These are phyloP conservation scores for Candida andamanensis DNA, from an alignment of 805 yeast genomes.

Conservation along the genomic window DNA sequence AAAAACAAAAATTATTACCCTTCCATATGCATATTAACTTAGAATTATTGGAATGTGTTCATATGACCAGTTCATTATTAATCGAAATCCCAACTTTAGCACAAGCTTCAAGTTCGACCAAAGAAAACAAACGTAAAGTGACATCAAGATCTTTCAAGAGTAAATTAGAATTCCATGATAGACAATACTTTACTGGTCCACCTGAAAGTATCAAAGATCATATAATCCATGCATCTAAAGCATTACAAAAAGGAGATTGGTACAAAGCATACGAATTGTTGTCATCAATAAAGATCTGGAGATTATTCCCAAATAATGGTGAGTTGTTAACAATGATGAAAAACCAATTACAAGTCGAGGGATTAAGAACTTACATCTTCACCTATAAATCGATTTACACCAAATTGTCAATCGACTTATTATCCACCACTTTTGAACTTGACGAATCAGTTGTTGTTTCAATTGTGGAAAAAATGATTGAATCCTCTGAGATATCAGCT, in stretches of 20 bases:
- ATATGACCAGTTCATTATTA: conserved; percentile 82
- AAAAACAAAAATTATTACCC: conserved; percentile 81
- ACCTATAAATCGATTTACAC: conserved; percentile 73
- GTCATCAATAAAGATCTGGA: conserved; percentile 80
- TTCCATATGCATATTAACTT: conserved; percentile 97
- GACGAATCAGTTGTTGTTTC: conserved; percentile 51
- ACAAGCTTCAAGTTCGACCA: conserved; percentile 53
- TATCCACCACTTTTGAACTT: conserved; percentile 65
- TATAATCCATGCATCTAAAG: conserved; percentile 86
- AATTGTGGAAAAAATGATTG: conserved; percentile 69
- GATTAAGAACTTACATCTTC: conserved; percentile 88
- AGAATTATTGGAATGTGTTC: conserved; percentile 91
- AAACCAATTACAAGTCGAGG: conserved; percentile 79
- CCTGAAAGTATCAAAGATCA: conserved; percentile 95
- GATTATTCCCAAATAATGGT: conserved; percentile 65
- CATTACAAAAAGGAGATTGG: conserved; percentile 90
- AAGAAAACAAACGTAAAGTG: conserved; percentile 52
- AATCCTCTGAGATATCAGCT: conserved; percentile 72
- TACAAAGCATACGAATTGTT: conserved; percentile 65
- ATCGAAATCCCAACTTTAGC: conserved; percentile 91
- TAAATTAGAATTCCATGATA: conserved; percentile 85
- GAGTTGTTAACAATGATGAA: conserved; percentile 66
- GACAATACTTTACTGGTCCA: conserved; percentile 94
- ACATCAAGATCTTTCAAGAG: conserved; percentile 84
- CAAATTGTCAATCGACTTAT: conserved; percentile 62